Evolutionary conservation across 371 early-diverging fungal genomes (phyloP).

Genomic region (Vairimorpha ceranae): DNA sequence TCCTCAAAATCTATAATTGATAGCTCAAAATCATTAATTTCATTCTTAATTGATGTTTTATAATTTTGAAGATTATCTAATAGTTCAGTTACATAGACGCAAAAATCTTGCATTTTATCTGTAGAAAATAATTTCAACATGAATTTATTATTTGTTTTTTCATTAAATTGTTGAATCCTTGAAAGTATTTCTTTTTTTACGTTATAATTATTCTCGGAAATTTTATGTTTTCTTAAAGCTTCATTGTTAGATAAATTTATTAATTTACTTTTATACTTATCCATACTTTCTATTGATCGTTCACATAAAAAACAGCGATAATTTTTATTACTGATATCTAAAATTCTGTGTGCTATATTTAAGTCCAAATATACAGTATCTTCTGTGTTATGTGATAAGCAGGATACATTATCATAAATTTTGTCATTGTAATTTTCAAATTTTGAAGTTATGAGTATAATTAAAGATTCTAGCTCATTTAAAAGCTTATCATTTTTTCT

Average conservation of each 20-base stretch:
- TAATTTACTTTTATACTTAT: not conserved
- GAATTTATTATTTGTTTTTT: not conserved
- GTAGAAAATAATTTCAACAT: not conserved
- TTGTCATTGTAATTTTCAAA: not conserved
- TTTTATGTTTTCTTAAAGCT: not conserved
- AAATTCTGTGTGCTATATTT: not conserved
- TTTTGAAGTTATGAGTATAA: not conserved
- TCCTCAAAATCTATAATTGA: not conserved
- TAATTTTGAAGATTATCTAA: not conserved
- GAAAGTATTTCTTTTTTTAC: not conserved
- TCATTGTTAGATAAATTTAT: not conserved
- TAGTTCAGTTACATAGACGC: not conserved
- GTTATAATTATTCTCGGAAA: not conserved
- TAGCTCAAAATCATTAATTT: not conserved
- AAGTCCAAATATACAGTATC: not conserved
- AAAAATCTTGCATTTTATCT: not conserved
- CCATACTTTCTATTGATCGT: not conserved
- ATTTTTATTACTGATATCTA: not conserved
- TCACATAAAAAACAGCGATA: not conserved
- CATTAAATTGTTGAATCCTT: not conserved
- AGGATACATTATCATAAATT: not conserved
- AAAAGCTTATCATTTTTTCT: not conserved
- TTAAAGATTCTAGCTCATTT: not conserved
- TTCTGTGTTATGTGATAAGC: not conserved
- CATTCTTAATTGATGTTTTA: not conserved